These are phyloP conservation scores for Daphne laureola DNA, from an alignment of 441 rosid genomes.

Conservation along the genomic window DNA sequence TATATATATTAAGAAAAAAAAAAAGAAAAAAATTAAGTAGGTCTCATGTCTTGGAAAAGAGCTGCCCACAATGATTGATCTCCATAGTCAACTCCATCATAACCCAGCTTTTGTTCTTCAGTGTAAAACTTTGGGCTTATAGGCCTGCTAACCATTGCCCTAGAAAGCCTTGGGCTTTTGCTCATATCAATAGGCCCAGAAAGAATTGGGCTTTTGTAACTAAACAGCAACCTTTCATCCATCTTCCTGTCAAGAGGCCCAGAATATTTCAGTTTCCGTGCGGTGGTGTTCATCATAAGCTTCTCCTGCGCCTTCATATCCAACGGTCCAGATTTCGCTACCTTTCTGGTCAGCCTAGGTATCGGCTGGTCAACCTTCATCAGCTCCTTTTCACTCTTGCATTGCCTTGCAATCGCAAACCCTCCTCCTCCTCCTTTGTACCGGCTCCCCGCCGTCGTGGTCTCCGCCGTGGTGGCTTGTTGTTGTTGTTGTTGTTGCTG, in stretches of 20 bases:
- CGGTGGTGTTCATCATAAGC: slow-evolving; percentile 9
- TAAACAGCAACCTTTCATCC: slow-evolving; percentile 31
- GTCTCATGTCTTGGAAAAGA: slow-evolving; percentile 61
- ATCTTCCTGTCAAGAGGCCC: slow-evolving; percentile 47
- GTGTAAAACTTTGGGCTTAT: slow-evolving; percentile 35
- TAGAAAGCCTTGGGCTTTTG: slow-evolving; percentile 42
- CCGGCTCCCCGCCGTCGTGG: slow-evolving; percentile 19
- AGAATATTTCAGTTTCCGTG: slow-evolving; percentile 31
- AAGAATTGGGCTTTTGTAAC: slow-evolving; percentile 27
- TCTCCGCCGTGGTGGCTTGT: slow-evolving; percentile 20
- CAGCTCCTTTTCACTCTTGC: slow-evolving; percentile 25
- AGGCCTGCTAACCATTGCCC: slow-evolving; percentile 35
- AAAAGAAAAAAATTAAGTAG: slow-evolving; percentile 31
- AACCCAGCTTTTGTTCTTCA: slow-evolving; percentile 19
- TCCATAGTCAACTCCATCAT: slow-evolving; percentile 15
- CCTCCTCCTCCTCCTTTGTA: slow-evolving; percentile 17
- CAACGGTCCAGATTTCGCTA: slow-evolving; percentile 56
- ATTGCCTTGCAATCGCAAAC: slow-evolving; percentile 15
- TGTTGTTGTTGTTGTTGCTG: too few relatives aligned
- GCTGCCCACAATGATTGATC: slow-evolving; percentile 39
- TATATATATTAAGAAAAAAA: neutral
- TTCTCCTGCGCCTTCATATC: slow-evolving; percentile 32
- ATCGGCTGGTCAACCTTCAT: slow-evolving; percentile 17
- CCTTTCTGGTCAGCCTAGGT: slow-evolving; percentile 25
- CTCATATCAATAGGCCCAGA: slow-evolving; percentile 39